These are phyloP conservation scores for Mortierella sp. DNA, from an alignment of 371 early-diverging fungal species.

Conservation along the genomic window DNA sequence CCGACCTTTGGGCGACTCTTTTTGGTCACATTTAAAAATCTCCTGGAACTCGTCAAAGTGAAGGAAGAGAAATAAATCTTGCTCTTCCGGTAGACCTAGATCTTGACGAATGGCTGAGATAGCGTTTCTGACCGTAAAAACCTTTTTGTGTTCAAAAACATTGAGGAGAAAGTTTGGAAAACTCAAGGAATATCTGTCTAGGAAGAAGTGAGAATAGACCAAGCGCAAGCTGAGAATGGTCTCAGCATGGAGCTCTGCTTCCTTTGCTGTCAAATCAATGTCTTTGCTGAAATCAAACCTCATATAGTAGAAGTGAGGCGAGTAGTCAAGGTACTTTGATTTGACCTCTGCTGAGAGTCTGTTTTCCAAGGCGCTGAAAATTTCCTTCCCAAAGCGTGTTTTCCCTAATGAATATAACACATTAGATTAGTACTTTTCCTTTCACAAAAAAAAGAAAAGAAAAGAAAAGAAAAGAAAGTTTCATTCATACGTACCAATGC, in stretches of 20 bases:
- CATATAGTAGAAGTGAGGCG: conserved; percentile 23
- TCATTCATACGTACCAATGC: conserved; percentile 26
- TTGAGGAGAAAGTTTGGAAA: conserved; percentile 12
- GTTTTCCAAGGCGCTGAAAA: conserved; percentile 23
- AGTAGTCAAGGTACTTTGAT: conserved; percentile 4
- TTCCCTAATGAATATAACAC: conserved; percentile 34
- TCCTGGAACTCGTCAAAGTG: conserved; percentile 44
- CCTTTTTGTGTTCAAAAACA: neutral
- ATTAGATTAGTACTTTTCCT: too few species aligned
- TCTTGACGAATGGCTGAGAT: conserved; percentile 19
- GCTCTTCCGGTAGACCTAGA: neutral
- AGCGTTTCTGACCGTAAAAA: conserved; percentile 16
- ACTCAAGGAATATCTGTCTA: conserved; percentile 12
- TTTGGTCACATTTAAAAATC: conserved; percentile 11
- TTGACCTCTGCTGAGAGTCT: conserved; percentile 2
- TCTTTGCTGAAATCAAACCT: conserved; percentile 27
- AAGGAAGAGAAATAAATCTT: conserved; percentile 31
- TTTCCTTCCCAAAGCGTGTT: conserved; percentile 39
- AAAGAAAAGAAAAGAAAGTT: conserved; percentile 3
- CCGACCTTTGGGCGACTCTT: conserved; percentile 1
- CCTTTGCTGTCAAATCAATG: conserved; percentile 7
- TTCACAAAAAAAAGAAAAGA: too few species aligned
- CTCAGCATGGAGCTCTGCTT: conserved; percentile 13
- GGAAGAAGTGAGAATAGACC: conserved; percentile 32
- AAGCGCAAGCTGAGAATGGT: conserved; percentile 40